Evolutionary conservation across 306 rosid genomes (phyloP).

Genomic region (Luffa aegyptiaca): DNA sequence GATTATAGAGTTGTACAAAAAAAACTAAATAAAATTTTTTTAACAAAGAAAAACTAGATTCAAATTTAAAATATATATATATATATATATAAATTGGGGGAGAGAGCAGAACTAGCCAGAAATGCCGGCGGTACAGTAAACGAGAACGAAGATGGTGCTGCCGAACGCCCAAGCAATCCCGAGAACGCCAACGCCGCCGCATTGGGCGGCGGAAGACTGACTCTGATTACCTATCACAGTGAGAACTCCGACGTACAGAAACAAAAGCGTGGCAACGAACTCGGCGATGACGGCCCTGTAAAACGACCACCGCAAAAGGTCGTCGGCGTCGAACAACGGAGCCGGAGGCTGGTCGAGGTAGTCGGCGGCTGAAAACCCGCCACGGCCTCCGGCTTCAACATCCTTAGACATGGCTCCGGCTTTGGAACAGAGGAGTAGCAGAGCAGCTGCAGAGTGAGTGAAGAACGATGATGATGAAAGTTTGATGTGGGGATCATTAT

Average conservation of each 20-base stretch:
- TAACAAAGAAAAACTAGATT: not conserved
- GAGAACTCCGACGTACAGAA: constrained; percentile 50
- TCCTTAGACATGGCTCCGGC: constrained; percentile 1
- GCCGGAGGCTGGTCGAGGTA: constrained; percentile 74
- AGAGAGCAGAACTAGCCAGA: constrained; percentile 6
- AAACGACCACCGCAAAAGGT: constrained; percentile 65
- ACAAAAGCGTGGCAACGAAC: constrained; percentile 80
- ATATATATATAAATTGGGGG: too few relatives aligned
- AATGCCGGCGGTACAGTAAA: constrained; percentile 23
- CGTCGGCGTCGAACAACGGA: constrained; percentile 43
- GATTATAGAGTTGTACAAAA: too few relatives aligned
- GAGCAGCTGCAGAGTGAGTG: not conserved
- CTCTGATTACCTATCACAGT: constrained; percentile 37
- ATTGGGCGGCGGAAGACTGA: constrained; percentile 6
- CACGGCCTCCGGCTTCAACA: constrained; percentile 12
- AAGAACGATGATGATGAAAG: not conserved
- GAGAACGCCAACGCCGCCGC: constrained; percentile 15
- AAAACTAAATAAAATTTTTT: too few relatives aligned
- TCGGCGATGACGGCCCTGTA: constrained; percentile 78
- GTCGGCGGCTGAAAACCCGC: constrained; percentile 12
- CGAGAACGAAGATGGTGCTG: constrained; percentile 22
- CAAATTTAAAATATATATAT: too few relatives aligned
- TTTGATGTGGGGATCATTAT: not conserved
- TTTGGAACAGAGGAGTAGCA: not conserved
- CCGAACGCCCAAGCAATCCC: constrained; percentile 24